A percentile compares a stretch with the other conserved stretches of the same genome.
Evolutionary conservation across 2,329 filamentous ascomycete genomes (phyloP).

Genomic region (Diaporthe velutina): DNA sequence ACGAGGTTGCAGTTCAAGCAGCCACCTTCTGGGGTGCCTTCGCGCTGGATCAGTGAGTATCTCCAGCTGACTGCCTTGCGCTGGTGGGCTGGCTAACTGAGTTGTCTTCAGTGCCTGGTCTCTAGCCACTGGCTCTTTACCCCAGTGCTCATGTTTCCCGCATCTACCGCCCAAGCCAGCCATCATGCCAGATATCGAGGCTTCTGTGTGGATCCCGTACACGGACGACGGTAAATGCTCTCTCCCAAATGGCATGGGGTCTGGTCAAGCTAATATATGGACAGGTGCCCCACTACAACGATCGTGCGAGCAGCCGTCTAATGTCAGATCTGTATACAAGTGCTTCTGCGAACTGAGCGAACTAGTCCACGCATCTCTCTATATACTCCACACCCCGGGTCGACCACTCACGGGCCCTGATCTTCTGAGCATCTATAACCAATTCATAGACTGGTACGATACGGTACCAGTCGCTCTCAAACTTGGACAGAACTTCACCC

Average conservation of each 20-base stretch:
- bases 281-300: slow-evolving; percentile 65
- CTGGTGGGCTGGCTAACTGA: background rate
- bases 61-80: background rate
- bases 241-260: background rate
- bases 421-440: slow-evolving; percentile 73
- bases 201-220: slow-evolving; percentile 70
- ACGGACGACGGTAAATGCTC: slow-evolving; percentile 64
- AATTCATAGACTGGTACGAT: slow-evolving; percentile 80
- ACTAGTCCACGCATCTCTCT: slow-evolving; percentile 78
- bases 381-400: slow-evolving; percentile 79
- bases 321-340: slow-evolving; percentile 76
- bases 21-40: slow-evolving; percentile 75
- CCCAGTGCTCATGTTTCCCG: slow-evolving; percentile 69
- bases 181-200: slow-evolving; percentile 72
- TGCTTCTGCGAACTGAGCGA: slow-evolving; percentile 80
- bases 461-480: slow-evolving; percentile 73
- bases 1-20: slow-evolving; percentile 69
- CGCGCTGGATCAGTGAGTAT: slow-evolving; percentile 72
- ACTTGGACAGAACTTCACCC: slow-evolving; percentile 77
- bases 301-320: slow-evolving; percentile 73
- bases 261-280: slow-evolving; percentile 35
- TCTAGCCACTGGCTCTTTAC: slow-evolving; percentile 72
- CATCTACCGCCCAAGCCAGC: slow-evolving; percentile 70
- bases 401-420: slow-evolving; percentile 73
- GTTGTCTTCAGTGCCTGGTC: slow-evolving; percentile 69